Conservation (phyloP, 495 filamentous ascomycete species). For the Penicillium coffeae region DNA sequence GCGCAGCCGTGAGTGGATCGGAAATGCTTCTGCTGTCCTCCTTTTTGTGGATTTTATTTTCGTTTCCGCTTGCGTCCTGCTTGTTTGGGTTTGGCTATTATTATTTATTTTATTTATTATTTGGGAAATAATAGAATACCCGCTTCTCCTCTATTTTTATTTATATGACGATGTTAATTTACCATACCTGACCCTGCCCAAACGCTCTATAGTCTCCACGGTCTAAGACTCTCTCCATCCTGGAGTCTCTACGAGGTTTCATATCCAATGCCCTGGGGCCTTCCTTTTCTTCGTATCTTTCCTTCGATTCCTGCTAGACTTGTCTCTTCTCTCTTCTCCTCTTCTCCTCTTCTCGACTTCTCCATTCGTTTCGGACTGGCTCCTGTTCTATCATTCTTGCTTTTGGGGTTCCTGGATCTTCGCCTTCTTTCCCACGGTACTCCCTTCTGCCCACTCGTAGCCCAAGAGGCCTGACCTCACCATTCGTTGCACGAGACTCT, state of each 20-base stretch:
- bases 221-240: not conserved
- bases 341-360: slow-evolving; percentile 2
- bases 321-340: slow-evolving; percentile 8
- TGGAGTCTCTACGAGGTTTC: not conserved
- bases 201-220: not conserved
- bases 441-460: slow-evolving; percentile 8
- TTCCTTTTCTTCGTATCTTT: slow-evolving; percentile 7
- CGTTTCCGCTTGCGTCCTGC: slow-evolving; percentile 1
- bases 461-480: slow-evolving; percentile 19
- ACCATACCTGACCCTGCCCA: too few species aligned
- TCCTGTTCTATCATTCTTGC: slow-evolving; percentile 3
- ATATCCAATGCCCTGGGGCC: slow-evolving; percentile 9
- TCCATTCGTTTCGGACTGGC: slow-evolving; percentile 1
- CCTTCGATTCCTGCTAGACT: slow-evolving; percentile 6
- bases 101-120: slow-evolving; percentile 4
- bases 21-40: too few species aligned
- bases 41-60: slow-evolving; percentile 7
- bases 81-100: slow-evolving; percentile 2
- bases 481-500: slow-evolving; percentile 24
- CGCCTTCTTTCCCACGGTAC: slow-evolving; percentile 16
- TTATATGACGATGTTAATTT: not conserved
- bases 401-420: slow-evolving; percentile 3
- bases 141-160: not conserved
- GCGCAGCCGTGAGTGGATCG: not conserved
- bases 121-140: not conserved